Evolutionary conservation across 768 basidiomycete genomes (phyloP).

Genomic region (Tylopilus intermedius): DNA sequence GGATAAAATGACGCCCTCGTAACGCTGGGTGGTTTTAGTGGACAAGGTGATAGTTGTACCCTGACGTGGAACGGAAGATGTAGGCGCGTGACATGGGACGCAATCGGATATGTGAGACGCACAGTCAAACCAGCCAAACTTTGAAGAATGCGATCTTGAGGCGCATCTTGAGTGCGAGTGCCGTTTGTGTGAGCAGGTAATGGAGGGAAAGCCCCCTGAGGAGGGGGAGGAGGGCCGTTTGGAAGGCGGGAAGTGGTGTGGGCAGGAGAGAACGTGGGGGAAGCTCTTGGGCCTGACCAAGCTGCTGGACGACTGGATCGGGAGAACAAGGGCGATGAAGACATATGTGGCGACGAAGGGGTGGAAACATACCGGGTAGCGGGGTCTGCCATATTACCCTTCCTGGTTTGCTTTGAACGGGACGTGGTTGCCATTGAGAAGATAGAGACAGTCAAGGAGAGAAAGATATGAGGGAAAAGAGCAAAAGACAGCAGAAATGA

Average conservation of each 20-base stretch:
- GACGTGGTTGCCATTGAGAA: slow-evolving; percentile 57
- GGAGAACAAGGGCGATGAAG: slow-evolving; percentile 10
- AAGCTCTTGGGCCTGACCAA: slow-evolving; percentile 65
- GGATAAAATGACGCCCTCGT: slow-evolving; percentile 65
- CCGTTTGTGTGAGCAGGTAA: slow-evolving; percentile 45
- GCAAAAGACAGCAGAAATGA: slow-evolving; percentile 32
- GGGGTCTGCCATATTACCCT: slow-evolving; percentile 51
- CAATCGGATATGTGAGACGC: slow-evolving; percentile 30
- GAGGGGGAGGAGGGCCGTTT: slow-evolving; percentile 34
- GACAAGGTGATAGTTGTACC: slow-evolving; percentile 75
- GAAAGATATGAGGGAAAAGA: slow-evolving; percentile 20
- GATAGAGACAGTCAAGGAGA: slow-evolving; percentile 29
- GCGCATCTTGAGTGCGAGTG: slow-evolving; percentile 38
- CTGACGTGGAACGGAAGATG: slow-evolving; percentile 34
- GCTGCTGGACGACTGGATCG: slow-evolving; percentile 45
- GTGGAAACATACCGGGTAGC: slow-evolving; percentile 42
- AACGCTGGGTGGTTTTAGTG: slow-evolving; percentile 66
- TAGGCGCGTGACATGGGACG: slow-evolving; percentile 9
- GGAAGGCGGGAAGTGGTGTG: slow-evolving; percentile 39
- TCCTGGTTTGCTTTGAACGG: slow-evolving; percentile 60
- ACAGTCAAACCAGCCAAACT: slow-evolving; percentile 68
- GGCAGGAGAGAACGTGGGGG: slow-evolving; percentile 64
- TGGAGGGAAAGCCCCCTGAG: slow-evolving; percentile 41
- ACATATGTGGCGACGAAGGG: slow-evolving; percentile 13
- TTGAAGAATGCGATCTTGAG: slow-evolving; percentile 59